phyloP scores from a whole-genome alignment of 2,329 filamentous ascomycete genomes.

The Arachnopeziza araneosa region DNA sequence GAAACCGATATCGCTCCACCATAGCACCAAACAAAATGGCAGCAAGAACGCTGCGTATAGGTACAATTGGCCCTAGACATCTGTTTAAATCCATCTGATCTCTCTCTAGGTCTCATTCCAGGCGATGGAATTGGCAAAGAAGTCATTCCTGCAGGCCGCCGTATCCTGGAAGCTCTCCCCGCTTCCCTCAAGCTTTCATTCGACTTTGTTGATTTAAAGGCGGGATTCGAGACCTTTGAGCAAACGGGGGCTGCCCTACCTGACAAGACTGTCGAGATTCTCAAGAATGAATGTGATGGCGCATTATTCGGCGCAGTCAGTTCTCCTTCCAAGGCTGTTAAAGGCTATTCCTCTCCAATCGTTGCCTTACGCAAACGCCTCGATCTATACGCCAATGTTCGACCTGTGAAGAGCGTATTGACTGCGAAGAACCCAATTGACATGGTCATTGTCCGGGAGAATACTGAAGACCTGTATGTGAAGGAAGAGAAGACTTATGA shows the following conservation, averaged over 20 bases:
- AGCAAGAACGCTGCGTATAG: slow-evolving; percentile 62
- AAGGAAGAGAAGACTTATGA: slow-evolving; percentile 88
- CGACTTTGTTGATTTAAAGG: slow-evolving; percentile 87
- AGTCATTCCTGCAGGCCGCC: slow-evolving; percentile 91
- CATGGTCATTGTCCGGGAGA: slow-evolving; percentile 97
- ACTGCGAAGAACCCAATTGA: slow-evolving; percentile 62
- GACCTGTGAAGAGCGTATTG: slow-evolving; percentile 80
- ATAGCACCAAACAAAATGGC: slow-evolving; percentile 42
- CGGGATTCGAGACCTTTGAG: slow-evolving; percentile 92
- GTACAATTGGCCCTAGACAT: slow-evolving; percentile 35
- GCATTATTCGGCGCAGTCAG: slow-evolving; percentile 94
- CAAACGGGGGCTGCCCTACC: slow-evolving; percentile 82
- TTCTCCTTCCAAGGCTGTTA: slow-evolving; percentile 83
- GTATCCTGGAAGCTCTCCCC: slow-evolving; percentile 87
- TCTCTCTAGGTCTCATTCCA: slow-evolving; percentile 74
- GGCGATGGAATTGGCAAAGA: slow-evolving; percentile 98
- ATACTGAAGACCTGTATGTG: slow-evolving; percentile 90
- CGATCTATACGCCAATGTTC: slow-evolving; percentile 94
- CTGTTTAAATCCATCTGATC: background rate
- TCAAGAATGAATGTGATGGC: slow-evolving; percentile 88
- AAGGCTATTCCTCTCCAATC: slow-evolving; percentile 84
- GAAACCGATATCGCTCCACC: slow-evolving; percentile 9
- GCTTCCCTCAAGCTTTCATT: slow-evolving; percentile 89
- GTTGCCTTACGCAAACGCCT: slow-evolving; percentile 94
- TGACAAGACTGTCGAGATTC: slow-evolving; percentile 81